Evolutionary conservation across 2,329 filamentous ascomycete genomes (phyloP).

Genomic region (Penicillium occitanis): DNA sequence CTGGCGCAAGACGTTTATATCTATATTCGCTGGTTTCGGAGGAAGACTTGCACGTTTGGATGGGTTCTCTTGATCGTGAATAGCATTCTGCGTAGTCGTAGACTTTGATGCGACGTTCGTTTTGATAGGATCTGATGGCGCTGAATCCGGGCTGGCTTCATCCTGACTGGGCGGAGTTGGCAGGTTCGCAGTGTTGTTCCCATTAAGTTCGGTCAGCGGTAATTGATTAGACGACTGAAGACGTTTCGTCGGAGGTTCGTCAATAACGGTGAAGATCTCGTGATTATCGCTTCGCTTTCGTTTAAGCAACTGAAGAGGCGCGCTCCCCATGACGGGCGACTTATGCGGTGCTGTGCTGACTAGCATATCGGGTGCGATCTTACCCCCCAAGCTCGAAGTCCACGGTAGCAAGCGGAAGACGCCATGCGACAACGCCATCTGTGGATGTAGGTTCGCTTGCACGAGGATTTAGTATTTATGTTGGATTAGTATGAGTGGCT

Average conservation of each 20-base stretch:
- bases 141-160: background rate
- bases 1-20: slow-evolving; percentile 60
- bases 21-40: slow-evolving; percentile 28
- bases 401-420: slow-evolving; percentile 52
- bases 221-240: slow-evolving; percentile 28
- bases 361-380: slow-evolving; percentile 46
- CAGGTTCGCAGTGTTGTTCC: background rate
- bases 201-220: slow-evolving; percentile 23
- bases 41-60: slow-evolving; percentile 24
- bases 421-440: slow-evolving; percentile 41
- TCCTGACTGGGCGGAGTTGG: slow-evolving; percentile 6
- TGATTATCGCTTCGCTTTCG: slow-evolving; percentile 54
- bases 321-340: slow-evolving; percentile 30
- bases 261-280: slow-evolving; percentile 24
- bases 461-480: background rate
- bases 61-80: slow-evolving; percentile 15
- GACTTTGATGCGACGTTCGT: background rate
- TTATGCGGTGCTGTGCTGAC: slow-evolving; percentile 38
- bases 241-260: slow-evolving; percentile 34
- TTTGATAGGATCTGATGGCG: background rate
- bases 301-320: slow-evolving; percentile 53
- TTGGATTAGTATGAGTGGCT: slow-evolving; percentile 8
- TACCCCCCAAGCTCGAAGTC: slow-evolving; percentile 48
- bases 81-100: slow-evolving; percentile 9
- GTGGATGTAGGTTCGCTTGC: slow-evolving; percentile 5